Percentiles rank a stretch among this genome's conserved stretches.
Conservation (phyloP, 2,329 filamentous ascomycete species). For the Clarireedia sp. region DNA sequence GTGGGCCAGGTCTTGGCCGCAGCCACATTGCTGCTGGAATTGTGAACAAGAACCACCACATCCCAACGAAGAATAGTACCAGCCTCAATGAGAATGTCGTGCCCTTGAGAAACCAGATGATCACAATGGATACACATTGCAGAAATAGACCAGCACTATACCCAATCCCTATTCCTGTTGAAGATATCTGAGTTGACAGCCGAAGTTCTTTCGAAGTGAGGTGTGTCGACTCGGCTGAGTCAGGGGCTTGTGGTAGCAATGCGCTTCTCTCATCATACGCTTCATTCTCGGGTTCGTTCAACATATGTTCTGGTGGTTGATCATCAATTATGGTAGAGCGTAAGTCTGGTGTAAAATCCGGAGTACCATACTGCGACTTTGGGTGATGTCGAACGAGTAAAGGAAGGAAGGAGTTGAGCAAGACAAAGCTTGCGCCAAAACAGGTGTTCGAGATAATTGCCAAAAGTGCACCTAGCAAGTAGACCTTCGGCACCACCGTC, state of each 20-base stretch:
- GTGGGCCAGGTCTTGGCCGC: slow-evolving; percentile 79
- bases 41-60: slow-evolving; percentile 91
- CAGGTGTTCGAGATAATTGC: slow-evolving; percentile 90
- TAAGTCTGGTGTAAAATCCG: slow-evolving; percentile 21
- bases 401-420: slow-evolving; percentile 91
- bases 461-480: slow-evolving; percentile 72
- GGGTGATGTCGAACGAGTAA: slow-evolving; percentile 81
- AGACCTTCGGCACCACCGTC: slow-evolving; percentile 64
- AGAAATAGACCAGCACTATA: slow-evolving; percentile 81
- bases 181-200: slow-evolving; percentile 84
- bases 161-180: slow-evolving; percentile 86
- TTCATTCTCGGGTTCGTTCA: slow-evolving; percentile 9
- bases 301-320: slow-evolving; percentile 12
- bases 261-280: slow-evolving; percentile 39
- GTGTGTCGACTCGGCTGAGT: slow-evolving; percentile 28
- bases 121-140: slow-evolving; percentile 71
- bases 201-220: slow-evolving; percentile 60
- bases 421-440: slow-evolving; percentile 89
- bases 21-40: slow-evolving; percentile 84
- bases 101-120: slow-evolving; percentile 65
- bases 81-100: slow-evolving; percentile 79
- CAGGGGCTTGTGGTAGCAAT: slow-evolving; percentile 32
- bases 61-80: slow-evolving; percentile 76
- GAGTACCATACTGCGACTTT: slow-evolving; percentile 24
- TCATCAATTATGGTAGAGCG: slow-evolving; percentile 16